Conservation (phyloP, 257 asterid genomes). For the Capsicum pubescens region DNA sequence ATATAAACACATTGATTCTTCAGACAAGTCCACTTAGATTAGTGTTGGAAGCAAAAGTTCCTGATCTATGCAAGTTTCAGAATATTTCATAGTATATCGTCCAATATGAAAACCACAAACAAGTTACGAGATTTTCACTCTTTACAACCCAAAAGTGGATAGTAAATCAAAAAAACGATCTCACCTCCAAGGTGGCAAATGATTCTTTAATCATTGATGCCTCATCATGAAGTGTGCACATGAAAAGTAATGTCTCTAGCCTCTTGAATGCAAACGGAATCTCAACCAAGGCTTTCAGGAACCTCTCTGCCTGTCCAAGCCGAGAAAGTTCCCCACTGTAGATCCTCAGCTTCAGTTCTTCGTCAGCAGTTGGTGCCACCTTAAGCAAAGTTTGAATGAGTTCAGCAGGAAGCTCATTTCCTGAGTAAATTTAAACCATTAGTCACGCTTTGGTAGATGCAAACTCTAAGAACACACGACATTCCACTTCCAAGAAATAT, state of each 20-base stretch:
- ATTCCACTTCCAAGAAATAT: constrained; percentile 32
- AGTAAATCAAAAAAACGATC: constrained; percentile 22
- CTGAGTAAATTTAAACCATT: constrained; percentile 47
- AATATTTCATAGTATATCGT: not conserved
- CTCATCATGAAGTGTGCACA: constrained; percentile 84
- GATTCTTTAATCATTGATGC: constrained; percentile 58
- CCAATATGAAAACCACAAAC: not conserved
- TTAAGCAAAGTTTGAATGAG: constrained; percentile 71
- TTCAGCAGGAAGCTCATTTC: constrained; percentile 90
- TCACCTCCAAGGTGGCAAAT: constrained; percentile 77
- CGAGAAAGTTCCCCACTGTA: constrained; percentile 84
- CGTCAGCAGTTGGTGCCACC: constrained; percentile 91
- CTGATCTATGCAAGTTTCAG: not conserved
- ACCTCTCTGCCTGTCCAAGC: constrained; percentile 84
- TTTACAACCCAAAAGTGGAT: constrained; percentile 15
- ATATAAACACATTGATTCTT: not conserved
- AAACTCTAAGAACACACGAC: not conserved
- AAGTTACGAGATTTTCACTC: not conserved
- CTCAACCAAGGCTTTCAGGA: constrained; percentile 78
- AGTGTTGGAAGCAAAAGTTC: not conserved
- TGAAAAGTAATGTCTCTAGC: constrained; percentile 69
- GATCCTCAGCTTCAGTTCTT: constrained; percentile 82
- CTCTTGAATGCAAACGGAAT: constrained; percentile 88
- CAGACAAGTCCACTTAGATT: constrained; percentile 2
- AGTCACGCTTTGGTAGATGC: constrained; percentile 12